phyloP scores from a whole-genome alignment of 352 stramenopile genomes.

The Thraustotheca clavata region DNA sequence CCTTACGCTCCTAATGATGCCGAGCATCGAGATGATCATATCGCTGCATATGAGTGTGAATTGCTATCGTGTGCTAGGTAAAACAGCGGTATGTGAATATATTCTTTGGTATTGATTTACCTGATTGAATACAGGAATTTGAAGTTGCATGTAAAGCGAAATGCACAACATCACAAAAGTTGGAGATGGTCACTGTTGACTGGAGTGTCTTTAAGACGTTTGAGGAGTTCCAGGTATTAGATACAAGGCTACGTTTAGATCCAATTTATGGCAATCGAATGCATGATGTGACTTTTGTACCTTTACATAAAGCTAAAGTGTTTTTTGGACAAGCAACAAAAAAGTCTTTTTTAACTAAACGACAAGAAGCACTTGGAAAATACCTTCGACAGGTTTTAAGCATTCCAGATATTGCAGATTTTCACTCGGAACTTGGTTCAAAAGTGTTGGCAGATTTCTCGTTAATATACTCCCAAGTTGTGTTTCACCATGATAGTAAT shows the following conservation, averaged over 20 bases:
- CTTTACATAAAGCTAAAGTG: conserved; percentile 17
- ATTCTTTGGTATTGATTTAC: background rate
- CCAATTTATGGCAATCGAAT: conserved; percentile 4
- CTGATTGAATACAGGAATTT: conserved; percentile 5
- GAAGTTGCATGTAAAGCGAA: conserved; percentile 9
- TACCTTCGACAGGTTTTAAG: conserved; percentile 5
- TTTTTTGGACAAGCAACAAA: conserved; percentile 20
- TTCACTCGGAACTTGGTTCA: conserved; percentile 2
- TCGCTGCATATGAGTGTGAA: conserved; percentile 8
- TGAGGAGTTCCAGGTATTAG: conserved; percentile 18
- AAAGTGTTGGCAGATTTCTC: conserved; percentile 7
- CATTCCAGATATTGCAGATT: conserved; percentile 12
- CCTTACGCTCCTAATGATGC: background rate
- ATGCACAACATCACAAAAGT: background rate
- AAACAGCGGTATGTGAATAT: conserved; percentile 4
- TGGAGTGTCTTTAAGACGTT: conserved; percentile 19
- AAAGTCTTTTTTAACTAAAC: conserved; percentile 6
- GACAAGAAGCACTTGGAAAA: conserved; percentile 9
- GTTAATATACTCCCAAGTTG: conserved; percentile 3
- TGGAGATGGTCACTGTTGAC: background rate
- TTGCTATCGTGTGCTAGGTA: conserved; percentile 14
- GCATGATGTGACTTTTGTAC: conserved; percentile 7
- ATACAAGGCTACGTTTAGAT: conserved; percentile 6
- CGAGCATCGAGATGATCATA: conserved; percentile 7
- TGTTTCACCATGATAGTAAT: no score